phyloP scores from a whole-genome alignment of 371 early-diverging fungal genomes.

The Encephalitozoon intestinalis region DNA sequence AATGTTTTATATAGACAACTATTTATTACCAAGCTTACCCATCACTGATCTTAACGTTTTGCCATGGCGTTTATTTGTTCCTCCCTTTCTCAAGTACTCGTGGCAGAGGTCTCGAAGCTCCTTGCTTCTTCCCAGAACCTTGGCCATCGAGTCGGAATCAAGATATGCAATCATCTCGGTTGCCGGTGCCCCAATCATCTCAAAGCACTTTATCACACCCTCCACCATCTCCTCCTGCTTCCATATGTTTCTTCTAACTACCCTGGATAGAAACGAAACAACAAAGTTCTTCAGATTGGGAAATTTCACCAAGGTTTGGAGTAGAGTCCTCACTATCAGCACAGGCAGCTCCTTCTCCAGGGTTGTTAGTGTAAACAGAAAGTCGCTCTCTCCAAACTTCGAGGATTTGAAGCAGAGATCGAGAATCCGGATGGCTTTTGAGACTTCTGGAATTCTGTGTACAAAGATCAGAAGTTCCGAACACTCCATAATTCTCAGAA shows the following conservation, averaged over 20 bases:
- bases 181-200: neutral
- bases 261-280: slow-evolving; percentile 9
- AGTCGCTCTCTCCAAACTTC: slow-evolving; percentile 27
- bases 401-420: slow-evolving; percentile 16
- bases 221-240: slow-evolving; percentile 4
- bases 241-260: slow-evolving; percentile 30
- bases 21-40: neutral
- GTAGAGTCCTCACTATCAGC: slow-evolving; percentile 28
- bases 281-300: slow-evolving; percentile 31
- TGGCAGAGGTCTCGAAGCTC: neutral
- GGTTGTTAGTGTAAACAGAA: slow-evolving; percentile 15
- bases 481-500: slow-evolving; percentile 16
- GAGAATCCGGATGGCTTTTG: slow-evolving; percentile 5
- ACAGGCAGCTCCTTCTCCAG: slow-evolving; percentile 22
- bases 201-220: slow-evolving; percentile 25
- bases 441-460: slow-evolving; percentile 6
- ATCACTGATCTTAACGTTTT: neutral
- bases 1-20: slow-evolving; percentile 11
- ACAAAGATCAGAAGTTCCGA: slow-evolving; percentile 22
- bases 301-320: slow-evolving; percentile 17
- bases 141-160: neutral
- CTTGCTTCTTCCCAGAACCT: slow-evolving; percentile 3
- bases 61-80: neutral
- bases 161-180: slow-evolving; percentile 20
- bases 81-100: neutral